phyloP scores from a whole-genome alignment of 2,329 filamentous ascomycete species.

The Pseudopithomyces chartarum region DNA sequence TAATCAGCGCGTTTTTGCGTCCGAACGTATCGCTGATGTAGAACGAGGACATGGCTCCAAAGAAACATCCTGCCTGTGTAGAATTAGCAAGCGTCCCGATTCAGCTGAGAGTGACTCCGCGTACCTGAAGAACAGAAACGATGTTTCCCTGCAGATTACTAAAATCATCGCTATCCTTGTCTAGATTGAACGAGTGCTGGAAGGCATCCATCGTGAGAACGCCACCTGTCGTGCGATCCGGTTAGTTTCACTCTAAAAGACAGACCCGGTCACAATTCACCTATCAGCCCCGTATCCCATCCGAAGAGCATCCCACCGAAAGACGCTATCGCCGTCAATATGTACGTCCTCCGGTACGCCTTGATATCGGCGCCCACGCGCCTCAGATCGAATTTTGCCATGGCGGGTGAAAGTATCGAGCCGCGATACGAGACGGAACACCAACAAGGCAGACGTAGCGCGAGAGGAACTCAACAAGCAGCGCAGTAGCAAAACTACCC shows the following conservation, averaged over 20 bases:
- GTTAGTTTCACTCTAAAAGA: not conserved
- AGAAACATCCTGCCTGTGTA: conserved; percentile 48
- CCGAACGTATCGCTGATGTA: conserved; percentile 50
- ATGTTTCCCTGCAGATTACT: conserved; percentile 51
- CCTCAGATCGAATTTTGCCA: conserved; percentile 39
- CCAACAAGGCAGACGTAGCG: not conserved
- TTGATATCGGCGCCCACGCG: conserved; percentile 47
- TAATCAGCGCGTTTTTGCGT: conserved; percentile 47
- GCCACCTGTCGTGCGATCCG: conserved; percentile 33
- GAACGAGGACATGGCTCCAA: conserved; percentile 50
- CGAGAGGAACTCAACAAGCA: not conserved
- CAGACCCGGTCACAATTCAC: conserved; percentile 5
- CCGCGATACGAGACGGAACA: not conserved
- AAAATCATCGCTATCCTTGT: conserved; percentile 38
- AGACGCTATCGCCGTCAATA: conserved; percentile 49
- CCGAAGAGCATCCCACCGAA: conserved; percentile 51
- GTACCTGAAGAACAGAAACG: conserved; percentile 48
- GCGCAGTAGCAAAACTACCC: not conserved
- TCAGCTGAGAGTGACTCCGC: not conserved
- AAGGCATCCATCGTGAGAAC: conserved; percentile 51
- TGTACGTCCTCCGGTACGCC: conserved; percentile 46
- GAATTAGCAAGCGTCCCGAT: not conserved
- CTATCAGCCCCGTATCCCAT: conserved; percentile 45
- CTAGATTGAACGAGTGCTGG: conserved; percentile 48
- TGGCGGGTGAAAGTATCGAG: conserved; percentile 22